A percentile compares a stretch with the other conserved stretches of the same genome.
These are phyloP conservation scores for Xylariaceae sp. DNA, from an alignment of 2,329 filamentous ascomycete genomes.

Conservation along the genomic window DNA sequence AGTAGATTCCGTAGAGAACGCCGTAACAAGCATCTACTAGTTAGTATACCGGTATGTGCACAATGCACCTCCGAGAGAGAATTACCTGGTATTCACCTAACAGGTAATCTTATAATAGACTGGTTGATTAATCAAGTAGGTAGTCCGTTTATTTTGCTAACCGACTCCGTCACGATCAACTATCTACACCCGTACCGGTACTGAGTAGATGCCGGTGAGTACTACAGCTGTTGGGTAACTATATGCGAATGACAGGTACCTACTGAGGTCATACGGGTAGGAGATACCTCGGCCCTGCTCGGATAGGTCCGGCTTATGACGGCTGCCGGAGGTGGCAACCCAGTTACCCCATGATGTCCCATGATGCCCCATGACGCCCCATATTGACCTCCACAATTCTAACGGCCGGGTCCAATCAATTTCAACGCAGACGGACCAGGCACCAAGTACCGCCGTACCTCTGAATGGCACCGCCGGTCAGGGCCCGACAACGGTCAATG, in stretches of 20 bases:
- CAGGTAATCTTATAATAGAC: no score
- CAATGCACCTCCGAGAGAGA: no score
- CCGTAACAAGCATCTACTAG: no score
- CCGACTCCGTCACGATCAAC: neutral
- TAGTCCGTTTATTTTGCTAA: neutral
- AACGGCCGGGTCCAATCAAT: neutral
- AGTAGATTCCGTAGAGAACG: no score
- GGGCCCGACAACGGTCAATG: neutral
- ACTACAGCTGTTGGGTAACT: constrained; percentile 17
- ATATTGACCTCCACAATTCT: no score
- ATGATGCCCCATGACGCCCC: no score
- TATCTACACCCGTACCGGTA: no score
- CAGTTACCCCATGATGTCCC: constrained; percentile 3
- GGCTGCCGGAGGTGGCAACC: constrained; percentile 10
- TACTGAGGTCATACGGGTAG: no score
- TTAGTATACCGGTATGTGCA: no score
- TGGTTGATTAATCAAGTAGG: neutral
- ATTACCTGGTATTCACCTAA: no score
- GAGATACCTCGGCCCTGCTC: neutral
- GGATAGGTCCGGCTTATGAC: constrained; percentile 25
- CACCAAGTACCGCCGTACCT: neutral
- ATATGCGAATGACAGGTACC: constrained; percentile 16
- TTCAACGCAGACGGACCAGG: neutral
- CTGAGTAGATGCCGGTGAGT: no score
- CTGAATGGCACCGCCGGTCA: no score